Evolutionary conservation across 768 basidiomycete species (phyloP).

Genomic region (Phanerochaete sordida): DNA sequence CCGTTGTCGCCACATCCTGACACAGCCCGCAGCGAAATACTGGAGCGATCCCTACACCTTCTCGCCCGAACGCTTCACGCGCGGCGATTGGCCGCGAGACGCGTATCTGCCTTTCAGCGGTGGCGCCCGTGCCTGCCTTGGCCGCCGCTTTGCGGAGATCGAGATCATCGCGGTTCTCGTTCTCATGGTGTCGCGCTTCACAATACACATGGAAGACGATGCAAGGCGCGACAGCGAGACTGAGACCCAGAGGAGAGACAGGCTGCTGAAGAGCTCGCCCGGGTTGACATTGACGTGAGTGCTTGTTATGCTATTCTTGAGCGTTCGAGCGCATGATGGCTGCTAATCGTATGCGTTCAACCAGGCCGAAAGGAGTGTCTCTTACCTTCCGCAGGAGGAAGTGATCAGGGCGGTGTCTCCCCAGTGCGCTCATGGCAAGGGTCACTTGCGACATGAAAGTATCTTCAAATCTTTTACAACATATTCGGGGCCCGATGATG

Average conservation of each 20-base stretch:
- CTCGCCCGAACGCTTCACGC: slow-evolving; percentile 44
- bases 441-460: too few species aligned
- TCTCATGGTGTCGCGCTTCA: slow-evolving; percentile 41
- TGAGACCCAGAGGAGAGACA: slow-evolving; percentile 39
- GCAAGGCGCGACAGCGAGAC: slow-evolving; percentile 38
- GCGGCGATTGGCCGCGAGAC: slow-evolving; percentile 46
- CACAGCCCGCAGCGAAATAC: slow-evolving; percentile 35
- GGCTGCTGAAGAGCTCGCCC: slow-evolving; percentile 12
- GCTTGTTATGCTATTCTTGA: too few species aligned
- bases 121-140: slow-evolving; percentile 39
- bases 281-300: slow-evolving; percentile 22
- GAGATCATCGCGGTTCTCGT: slow-evolving; percentile 48
- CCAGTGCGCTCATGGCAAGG: too few species aligned
- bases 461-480: too few species aligned
- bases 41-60: slow-evolving; percentile 36
- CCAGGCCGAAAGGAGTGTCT: slow-evolving; percentile 18
- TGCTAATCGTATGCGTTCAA: neutral
- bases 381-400: slow-evolving; percentile 14
- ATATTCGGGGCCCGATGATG: too few species aligned
- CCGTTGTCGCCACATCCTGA: too few species aligned
- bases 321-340: too few species aligned
- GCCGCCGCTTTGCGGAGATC: slow-evolving; percentile 40
- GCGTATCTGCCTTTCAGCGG: slow-evolving; percentile 52
- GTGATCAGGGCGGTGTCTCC: neutral
- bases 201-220: slow-evolving; percentile 30